Percentiles rank a stretch among this genome's conserved stretches.
phyloP scores from a whole-genome alignment of 306 rosid species.

The Cucurbita maxima region DNA sequence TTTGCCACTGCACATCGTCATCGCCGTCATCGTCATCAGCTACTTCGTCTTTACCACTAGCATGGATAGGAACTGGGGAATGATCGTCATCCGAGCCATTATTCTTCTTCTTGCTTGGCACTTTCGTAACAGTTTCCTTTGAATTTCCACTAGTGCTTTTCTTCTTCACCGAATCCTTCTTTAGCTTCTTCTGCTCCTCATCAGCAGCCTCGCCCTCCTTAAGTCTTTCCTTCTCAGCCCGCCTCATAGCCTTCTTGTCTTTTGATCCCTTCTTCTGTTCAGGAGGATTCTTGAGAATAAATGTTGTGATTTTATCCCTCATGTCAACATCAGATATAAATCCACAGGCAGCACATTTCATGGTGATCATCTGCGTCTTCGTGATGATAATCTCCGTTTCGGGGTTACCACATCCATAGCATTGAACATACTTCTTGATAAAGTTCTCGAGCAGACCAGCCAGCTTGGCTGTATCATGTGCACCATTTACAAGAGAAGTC shows the following conservation, averaged over 20 bases:
- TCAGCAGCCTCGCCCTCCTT: constrained; percentile 74
- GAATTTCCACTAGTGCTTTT: constrained; percentile 31
- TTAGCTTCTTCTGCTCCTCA: constrained; percentile 49
- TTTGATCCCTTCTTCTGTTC: constrained; percentile 55
- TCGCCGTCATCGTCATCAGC: constrained; percentile 17
- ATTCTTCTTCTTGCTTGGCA: constrained; percentile 35
- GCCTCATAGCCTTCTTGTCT: constrained; percentile 71
- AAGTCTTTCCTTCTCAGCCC: constrained; percentile 69
- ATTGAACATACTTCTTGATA: constrained; percentile 73
- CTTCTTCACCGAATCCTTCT: constrained; percentile 46
- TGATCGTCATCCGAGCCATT: constrained; percentile 56
- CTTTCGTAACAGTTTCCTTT: constrained; percentile 23
- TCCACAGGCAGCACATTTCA: constrained; percentile 83
- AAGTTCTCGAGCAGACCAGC: constrained; percentile 72
- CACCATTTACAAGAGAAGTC: constrained; percentile 56
- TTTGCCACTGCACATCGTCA: constrained; percentile 56
- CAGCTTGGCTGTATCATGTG: constrained; percentile 65
- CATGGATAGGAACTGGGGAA: constrained; percentile 36
- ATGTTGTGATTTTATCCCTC: constrained; percentile 71
- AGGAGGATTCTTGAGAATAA: constrained; percentile 67
- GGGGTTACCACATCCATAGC: constrained; percentile 75
- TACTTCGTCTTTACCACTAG: constrained; percentile 31
- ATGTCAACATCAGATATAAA: constrained; percentile 64
- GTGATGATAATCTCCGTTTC: constrained; percentile 68
- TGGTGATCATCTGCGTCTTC: constrained; percentile 50